Conservation (phyloP, 176 grass and related monocot genomes). For the Poa annua region DNA sequence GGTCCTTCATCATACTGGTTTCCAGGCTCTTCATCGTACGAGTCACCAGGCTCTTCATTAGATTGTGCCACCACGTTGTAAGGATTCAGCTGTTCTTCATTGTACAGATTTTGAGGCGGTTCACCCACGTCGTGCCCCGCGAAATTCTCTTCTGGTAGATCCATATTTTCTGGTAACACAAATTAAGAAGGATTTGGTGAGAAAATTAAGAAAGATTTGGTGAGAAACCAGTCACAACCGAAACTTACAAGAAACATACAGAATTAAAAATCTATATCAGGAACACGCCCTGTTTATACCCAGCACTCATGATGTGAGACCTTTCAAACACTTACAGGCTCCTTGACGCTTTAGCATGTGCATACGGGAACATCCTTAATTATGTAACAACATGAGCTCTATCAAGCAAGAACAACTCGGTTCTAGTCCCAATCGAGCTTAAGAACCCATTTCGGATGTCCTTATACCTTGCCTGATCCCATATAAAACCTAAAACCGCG, state of each 20-base stretch:
- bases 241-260: neutral
- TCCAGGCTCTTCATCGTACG: slow-evolving; percentile 31
- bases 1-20: slow-evolving; percentile 35
- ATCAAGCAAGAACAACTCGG: neutral
- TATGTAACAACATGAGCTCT: neutral
- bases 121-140: slow-evolving; percentile 20
- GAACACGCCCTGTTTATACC: neutral
- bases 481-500: neutral
- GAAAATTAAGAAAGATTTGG: neutral
- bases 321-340: neutral
- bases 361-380: neutral
- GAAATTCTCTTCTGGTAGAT: slow-evolving; percentile 50
- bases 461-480: neutral
- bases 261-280: neutral
- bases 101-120: slow-evolving; percentile 24
- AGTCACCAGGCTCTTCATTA: slow-evolving; percentile 8
- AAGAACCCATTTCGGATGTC: neutral
- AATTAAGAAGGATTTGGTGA: neutral
- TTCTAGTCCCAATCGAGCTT: neutral
- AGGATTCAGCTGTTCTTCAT: slow-evolving; percentile 31
- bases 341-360: neutral
- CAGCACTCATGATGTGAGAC: neutral
- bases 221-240: neutral
- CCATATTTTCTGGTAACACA: slow-evolving; percentile 61
- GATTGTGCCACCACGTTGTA: slow-evolving; percentile 21